These are phyloP conservation scores for Clausena lansium DNA, from an alignment of 345 rosid genomes.

Conservation along the genomic window DNA sequence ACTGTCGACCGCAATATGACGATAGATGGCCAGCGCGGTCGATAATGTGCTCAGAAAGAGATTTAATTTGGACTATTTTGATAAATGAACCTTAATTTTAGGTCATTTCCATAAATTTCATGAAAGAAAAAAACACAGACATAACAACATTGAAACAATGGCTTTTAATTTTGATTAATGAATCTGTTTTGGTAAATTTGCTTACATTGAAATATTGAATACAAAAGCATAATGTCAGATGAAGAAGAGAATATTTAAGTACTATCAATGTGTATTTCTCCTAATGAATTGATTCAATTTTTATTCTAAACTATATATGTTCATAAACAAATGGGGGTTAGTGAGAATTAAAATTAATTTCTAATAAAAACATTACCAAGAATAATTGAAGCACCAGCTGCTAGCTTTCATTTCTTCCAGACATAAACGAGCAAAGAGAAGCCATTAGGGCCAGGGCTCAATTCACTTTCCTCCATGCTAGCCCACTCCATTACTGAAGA, in stretches of 20 bases:
- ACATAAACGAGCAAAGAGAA: conserved; percentile 81
- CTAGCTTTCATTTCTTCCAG: conserved; percentile 69
- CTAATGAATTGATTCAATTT: conserved; percentile 4
- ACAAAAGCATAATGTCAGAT: conserved; percentile 7
- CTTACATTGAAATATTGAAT: conserved; percentile 7
- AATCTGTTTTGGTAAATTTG: background rate
- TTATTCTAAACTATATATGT: conserved; percentile 17
- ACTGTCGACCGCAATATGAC: too few relatives aligned
- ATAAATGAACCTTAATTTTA: background rate
- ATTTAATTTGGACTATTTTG: too few relatives aligned
- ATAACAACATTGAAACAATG: background rate
- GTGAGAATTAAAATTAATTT: conserved; percentile 11
- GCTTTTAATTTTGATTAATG: background rate
- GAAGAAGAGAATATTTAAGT: background rate
- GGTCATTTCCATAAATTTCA: background rate
- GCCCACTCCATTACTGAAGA: conserved; percentile 97
- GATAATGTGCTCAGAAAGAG: background rate
- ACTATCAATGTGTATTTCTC: conserved; percentile 7
- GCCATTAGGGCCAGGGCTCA: conserved; percentile 51
- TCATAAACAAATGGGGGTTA: conserved; percentile 49
- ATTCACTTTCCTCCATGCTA: conserved; percentile 61
- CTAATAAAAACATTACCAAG: conserved; percentile 11
- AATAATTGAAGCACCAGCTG: background rate
- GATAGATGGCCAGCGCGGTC: too few relatives aligned
- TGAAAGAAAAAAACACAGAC: background rate